Conservation (phyloP, 2,329 filamentous ascomycete genomes). For the Penicillium freii region DNA sequence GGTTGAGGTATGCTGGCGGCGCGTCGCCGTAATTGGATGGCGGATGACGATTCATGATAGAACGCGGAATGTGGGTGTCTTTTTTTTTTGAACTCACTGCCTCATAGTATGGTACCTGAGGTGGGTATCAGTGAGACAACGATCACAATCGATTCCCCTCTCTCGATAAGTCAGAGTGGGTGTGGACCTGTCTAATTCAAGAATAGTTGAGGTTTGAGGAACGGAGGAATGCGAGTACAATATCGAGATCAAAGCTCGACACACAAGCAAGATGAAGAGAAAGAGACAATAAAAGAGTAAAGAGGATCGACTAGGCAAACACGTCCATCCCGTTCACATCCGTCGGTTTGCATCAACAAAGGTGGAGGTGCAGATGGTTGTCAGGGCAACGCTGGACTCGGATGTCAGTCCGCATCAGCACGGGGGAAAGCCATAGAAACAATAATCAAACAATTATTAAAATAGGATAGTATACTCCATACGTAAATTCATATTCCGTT, state of each 20-base stretch:
- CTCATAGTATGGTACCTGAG: slow-evolving; percentile 16
- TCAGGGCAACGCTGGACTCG: slow-evolving; percentile 17
- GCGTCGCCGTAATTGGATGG: slow-evolving; percentile 42
- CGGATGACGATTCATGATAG: slow-evolving; percentile 31
- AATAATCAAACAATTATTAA: neutral
- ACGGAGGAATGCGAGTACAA: slow-evolving; percentile 16
- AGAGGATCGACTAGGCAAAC: slow-evolving; percentile 5
- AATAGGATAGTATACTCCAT: neutral
- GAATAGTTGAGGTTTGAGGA: slow-evolving; percentile 8
- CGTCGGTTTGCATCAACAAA: slow-evolving; percentile 24
- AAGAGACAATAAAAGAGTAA: slow-evolving; percentile 5
- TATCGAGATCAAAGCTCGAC: neutral
- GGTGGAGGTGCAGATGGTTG: slow-evolving; percentile 20
- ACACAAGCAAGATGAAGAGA: slow-evolving; percentile 4
- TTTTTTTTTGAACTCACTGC: slow-evolving; percentile 11
- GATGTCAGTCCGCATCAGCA: slow-evolving; percentile 1
- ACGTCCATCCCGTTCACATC: slow-evolving; percentile 16
- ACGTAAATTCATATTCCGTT: no score
- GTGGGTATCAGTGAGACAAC: neutral
- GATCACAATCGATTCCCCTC: neutral
- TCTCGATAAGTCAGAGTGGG: slow-evolving; percentile 1
- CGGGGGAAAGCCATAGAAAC: neutral
- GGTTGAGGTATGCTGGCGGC: slow-evolving; percentile 41
- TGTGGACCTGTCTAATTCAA: slow-evolving; percentile 10
- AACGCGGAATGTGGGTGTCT: slow-evolving; percentile 16